Percentiles rank a stretch among this genome's conserved stretches.
Conservation (phyloP, 1,139 yeast species). For the Hyphopichia pseudoburtonii region DNA sequence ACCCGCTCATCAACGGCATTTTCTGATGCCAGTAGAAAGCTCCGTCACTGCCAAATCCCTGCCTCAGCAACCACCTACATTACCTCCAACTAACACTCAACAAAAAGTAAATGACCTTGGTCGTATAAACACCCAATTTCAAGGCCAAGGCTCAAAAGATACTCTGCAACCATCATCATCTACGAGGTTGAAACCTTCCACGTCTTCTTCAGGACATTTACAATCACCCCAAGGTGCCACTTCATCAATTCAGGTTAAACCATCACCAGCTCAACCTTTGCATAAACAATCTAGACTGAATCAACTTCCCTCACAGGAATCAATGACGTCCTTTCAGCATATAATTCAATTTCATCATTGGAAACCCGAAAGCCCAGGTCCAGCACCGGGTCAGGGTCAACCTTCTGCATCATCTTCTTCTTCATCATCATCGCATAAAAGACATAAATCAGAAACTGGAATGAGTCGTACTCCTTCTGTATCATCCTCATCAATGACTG, state of each 20-base stretch:
- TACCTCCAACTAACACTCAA: constrained; percentile 2
- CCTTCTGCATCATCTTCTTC: constrained; percentile 4
- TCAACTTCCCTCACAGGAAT: constrained; percentile 46
- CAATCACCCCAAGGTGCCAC: constrained; percentile 28
- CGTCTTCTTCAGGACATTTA: constrained; percentile 1
- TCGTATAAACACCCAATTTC: constrained; percentile 11
- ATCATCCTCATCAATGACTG: background rate
- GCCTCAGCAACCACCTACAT: background rate
- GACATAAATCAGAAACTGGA: constrained; percentile 19
- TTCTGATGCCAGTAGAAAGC: constrained; percentile 41
- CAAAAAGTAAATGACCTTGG: constrained; percentile 13
- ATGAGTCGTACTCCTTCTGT: background rate
- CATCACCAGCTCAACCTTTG: constrained; percentile 47
- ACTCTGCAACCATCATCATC: constrained; percentile 5
- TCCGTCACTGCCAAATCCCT: constrained; percentile 4
- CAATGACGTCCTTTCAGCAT: constrained; percentile 54
- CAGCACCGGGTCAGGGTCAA: constrained; percentile 3
- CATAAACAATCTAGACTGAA: constrained; percentile 34
- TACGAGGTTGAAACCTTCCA: background rate
- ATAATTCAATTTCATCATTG: constrained; percentile 54
- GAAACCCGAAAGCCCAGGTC: constrained; percentile 43
- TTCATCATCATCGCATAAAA: constrained; percentile 15
- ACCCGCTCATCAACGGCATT: constrained; percentile 41
- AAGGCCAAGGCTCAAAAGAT: constrained; percentile 2
- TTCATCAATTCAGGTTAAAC: constrained; percentile 45